phyloP scores from a whole-genome alignment of 805 yeast genomes.

The Zygosaccharomyces kombuchaensis region DNA sequence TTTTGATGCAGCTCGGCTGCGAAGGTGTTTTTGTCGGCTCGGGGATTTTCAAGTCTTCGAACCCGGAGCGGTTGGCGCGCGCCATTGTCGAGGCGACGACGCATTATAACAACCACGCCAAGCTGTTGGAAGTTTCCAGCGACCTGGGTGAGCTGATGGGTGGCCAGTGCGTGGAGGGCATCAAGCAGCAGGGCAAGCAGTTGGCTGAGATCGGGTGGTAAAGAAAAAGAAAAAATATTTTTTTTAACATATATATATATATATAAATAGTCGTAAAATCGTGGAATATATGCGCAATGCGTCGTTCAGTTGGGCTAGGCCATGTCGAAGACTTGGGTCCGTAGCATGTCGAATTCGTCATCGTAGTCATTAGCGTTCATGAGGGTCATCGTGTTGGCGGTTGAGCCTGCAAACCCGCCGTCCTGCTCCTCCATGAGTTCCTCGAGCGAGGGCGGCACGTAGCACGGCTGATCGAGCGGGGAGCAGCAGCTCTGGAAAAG shows the following conservation, averaged over 20 bases:
- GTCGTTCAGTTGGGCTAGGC: constrained; percentile 8
- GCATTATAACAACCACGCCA: constrained; percentile 55
- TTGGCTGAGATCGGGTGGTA: constrained; percentile 54
- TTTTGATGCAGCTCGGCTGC: constrained; percentile 76
- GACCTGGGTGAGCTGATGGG: constrained; percentile 75
- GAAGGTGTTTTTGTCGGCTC: constrained; percentile 77
- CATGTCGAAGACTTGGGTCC: constrained; percentile 18
- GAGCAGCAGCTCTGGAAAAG: constrained; percentile 7
- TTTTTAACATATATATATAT: not conserved
- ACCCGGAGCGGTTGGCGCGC: constrained; percentile 67
- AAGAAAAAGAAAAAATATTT: not conserved
- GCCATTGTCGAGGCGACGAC: constrained; percentile 82
- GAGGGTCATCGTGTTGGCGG: not conserved
- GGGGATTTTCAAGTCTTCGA: constrained; percentile 69
- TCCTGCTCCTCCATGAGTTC: constrained; percentile 35
- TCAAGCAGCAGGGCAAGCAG: constrained; percentile 33
- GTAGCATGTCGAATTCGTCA: constrained; percentile 19
- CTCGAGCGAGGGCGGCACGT: constrained; percentile 33
- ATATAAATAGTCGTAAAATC: constrained; percentile 2
- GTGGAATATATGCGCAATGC: constrained; percentile 1
- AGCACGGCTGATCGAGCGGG: constrained; percentile 10
- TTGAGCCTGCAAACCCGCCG: constrained; percentile 8
- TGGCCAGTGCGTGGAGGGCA: constrained; percentile 56
- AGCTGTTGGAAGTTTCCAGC: constrained; percentile 60
- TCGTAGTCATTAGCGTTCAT: constrained; percentile 13